Base-by-base conservation (phyloP, 164 flowering plant species). In the Umbellularia californica region DNA sequence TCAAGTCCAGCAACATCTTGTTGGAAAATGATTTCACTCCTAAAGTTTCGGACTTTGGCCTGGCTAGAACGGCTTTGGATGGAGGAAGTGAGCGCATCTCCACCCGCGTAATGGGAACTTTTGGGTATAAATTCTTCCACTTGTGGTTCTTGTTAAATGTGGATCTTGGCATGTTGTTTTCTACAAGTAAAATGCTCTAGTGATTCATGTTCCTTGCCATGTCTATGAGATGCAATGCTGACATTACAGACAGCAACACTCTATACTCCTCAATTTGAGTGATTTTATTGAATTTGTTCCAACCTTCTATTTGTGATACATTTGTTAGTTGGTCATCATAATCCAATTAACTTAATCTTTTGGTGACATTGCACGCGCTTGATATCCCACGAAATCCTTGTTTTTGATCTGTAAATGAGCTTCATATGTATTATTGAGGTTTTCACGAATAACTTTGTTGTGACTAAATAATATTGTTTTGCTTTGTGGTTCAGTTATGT, bases 11-110 rank as follows among this genome's bases (percentile, higher is more conserved):
- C 77, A 96, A 96, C 82, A 90, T 95, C 76, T 77, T 95, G 63
- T 74, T 95, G 66, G 97, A 93, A 81, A 88, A 85, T 73, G 99
- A 95, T 74, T 95, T 89, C 75, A 95, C 97, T 64, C 98, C 99
- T 19, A 95, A 92, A 83, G 98, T 95, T 60, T 92, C 99, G 50
- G 99, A 95, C 84, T 95, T 95, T 84, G 99, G 99, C 47, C 78
- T 95, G 85, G 99, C 99, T 70, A 88, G 92, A 80, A 93, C 90
- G 82, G 96, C 96, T 17, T 85, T 92, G 9, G 95, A 90, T 80
- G 69, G 33, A 50, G 91, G 91, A 80, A 88, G 89, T 73, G 83
- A 80, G 50, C 91, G 87, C 76, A 82, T 91, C 74, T 91, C 96
- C 25, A 91, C 96, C 25, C 83, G 90, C n/a, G 93, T 91, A 74